phyloP scores from a whole-genome alignment of 371 early-diverging fungal species.

The Funneliformis caledonium region DNA sequence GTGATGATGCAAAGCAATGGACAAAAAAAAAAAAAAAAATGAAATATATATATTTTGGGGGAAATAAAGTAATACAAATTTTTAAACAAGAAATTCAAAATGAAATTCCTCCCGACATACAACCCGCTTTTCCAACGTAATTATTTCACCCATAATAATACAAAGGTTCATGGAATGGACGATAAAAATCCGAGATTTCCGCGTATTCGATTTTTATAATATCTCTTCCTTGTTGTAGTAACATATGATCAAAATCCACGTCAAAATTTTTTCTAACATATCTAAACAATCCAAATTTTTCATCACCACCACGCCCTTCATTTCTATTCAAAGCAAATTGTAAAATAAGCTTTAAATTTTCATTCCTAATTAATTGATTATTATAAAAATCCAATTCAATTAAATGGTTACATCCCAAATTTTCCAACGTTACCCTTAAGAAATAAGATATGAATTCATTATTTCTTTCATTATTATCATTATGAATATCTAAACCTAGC shows the following conservation, averaged over 20 bases:
- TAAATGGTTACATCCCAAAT: neutral
- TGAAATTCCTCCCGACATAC: too few relatives aligned
- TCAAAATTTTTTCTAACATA: neutral
- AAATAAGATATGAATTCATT: neutral
- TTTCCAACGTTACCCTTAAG: neutral
- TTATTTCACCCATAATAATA: neutral
- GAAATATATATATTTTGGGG: too few relatives aligned
- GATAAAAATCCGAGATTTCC: neutral
- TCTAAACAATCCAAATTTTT: neutral
- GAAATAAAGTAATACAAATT: too few relatives aligned
- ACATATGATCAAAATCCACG: neutral
- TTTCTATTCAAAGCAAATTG: neutral
- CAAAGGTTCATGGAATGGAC: neutral
- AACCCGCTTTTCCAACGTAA: too few relatives aligned
- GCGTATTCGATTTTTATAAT: neutral
- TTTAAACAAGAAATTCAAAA: too few relatives aligned
- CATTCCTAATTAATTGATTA: neutral
- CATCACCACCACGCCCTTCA: neutral
- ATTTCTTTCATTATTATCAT: neutral
- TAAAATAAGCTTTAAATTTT: neutral
- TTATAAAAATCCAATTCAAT: neutral
- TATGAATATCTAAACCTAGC: neutral
- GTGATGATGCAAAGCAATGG: too few relatives aligned
- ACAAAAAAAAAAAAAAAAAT: too few relatives aligned
- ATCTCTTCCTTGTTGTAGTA: neutral